Evolutionary conservation across 768 basidiomycete species (phyloP), one percentile per base, ranked within the genome.

Genomic region (Albatrellus ellisii): DNA sequence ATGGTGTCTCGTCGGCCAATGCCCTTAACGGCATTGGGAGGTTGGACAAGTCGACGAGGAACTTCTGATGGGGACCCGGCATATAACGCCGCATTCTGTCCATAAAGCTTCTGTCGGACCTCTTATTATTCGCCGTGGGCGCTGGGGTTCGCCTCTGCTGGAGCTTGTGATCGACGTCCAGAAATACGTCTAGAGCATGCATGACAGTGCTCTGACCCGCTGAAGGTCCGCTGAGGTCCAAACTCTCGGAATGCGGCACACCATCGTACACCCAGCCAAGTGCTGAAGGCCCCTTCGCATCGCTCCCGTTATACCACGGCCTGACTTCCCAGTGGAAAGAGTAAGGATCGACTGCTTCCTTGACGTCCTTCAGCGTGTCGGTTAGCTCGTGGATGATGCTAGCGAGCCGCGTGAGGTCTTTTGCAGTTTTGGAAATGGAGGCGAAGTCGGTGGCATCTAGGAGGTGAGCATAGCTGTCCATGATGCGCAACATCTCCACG

Each of bases 201-300:
- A 99, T 89, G 42, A 92, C 72, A 39, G 79, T 81, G 59, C 86
- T 90, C 64, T 99, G 94, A 2, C 94, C 94, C 1, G 90, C 94
- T 8, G 86, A 90, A 18, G 94, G 92, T 0, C 94, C 94, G 44
- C 77, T 82, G 41, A 79, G 70, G 47, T 82, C 76, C 29, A 86
- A 72, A 39, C 63, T 58, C 22, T 72, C 66, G 21, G 64, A 67
- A 25, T 72, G 62, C 4, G 68, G 66, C 6, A 86, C 75, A 0
- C 86, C 89, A 53, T 90, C 80, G 58, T 83, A 97, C 29, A 79
- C 62, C 85, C 85, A 88, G 15, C 63, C 64, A 7, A 68, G 66
- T 21, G 61, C 62, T 6, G 60, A 57, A 6, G 72, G 61, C 0
- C 71, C 73, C 47, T 68, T 72, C 34, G 70, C 70, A 45, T 22